phyloP scores from a whole-genome alignment of 805 yeast genomes.

The Sugiyamaella mastotermitis region DNA sequence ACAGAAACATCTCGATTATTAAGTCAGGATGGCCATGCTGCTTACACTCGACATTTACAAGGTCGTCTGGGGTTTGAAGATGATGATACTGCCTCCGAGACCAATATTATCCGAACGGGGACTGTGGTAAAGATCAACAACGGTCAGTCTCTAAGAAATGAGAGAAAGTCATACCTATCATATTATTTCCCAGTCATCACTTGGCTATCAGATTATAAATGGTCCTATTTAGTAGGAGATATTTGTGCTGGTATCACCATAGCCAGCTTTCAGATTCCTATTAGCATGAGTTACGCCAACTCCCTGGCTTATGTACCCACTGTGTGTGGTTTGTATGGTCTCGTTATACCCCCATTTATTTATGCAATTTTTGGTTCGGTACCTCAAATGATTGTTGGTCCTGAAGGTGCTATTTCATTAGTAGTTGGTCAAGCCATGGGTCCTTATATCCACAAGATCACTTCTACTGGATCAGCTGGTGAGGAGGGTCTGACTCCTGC shows the following conservation, averaged over 20 bases:
- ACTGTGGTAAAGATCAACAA: no score
- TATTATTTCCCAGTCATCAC: constrained; percentile 53
- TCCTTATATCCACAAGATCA: constrained; percentile 32
- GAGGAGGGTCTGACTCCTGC: constrained; percentile 35
- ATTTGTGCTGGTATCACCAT: constrained; percentile 77
- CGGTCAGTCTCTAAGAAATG: constrained; percentile 1
- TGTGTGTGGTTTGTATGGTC: constrained; percentile 67
- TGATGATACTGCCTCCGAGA: no score
- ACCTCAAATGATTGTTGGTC: constrained; percentile 86
- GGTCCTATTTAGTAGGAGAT: constrained; percentile 47
- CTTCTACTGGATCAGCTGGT: not conserved
- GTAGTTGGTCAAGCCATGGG: constrained; percentile 77
- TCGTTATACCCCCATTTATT: constrained; percentile 71
- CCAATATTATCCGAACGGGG: no score
- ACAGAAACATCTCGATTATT: no score
- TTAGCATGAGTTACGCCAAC: constrained; percentile 77
- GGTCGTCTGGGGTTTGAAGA: no score
- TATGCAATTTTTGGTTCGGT: constrained; percentile 78
- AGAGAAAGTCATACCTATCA: constrained; percentile 29
- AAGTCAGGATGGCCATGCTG: no score
- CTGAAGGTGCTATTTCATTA: constrained; percentile 82
- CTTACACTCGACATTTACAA: no score
- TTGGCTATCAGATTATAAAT: constrained; percentile 44
- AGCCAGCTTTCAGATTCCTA: constrained; percentile 88
- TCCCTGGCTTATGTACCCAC: constrained; percentile 83